Evolutionary conservation across 371 early-diverging fungal species (phyloP).

Genomic region (Apophysomyces trapeziformis): DNA sequence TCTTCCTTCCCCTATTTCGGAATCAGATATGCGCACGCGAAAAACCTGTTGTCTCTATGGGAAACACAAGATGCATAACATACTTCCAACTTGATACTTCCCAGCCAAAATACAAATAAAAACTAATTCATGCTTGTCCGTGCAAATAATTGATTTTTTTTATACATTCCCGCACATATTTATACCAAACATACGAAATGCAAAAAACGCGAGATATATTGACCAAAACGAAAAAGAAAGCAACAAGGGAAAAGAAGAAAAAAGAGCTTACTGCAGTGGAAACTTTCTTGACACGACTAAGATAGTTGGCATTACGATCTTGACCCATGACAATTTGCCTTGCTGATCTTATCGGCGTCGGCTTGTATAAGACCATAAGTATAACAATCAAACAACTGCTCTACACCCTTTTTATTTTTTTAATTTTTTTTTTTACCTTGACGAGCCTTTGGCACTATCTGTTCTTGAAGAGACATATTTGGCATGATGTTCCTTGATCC

Average conservation of each 20-base stretch:
- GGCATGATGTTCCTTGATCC: slow-evolving; percentile 53
- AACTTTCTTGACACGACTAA: background rate
- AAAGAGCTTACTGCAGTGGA: no score
- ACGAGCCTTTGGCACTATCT: background rate
- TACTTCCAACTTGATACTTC: background rate
- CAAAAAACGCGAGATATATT: background rate
- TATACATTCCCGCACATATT: slow-evolving; percentile 3
- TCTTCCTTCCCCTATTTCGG: background rate
- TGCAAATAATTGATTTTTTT: background rate
- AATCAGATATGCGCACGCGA: background rate
- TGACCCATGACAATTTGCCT: no score
- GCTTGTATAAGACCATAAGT: background rate
- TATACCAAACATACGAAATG: slow-evolving; percentile 1
- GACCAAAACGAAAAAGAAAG: background rate
- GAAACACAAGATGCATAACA: background rate
- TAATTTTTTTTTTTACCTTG: background rate
- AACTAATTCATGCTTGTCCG: no score
- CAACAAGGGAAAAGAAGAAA: background rate
- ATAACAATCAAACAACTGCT: background rate
- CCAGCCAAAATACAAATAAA: no score
- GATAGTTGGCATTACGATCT: no score
- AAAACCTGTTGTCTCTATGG: background rate
- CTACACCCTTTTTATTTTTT: background rate
- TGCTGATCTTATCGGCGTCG: background rate
- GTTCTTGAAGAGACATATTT: background rate